phyloP scores from a whole-genome alignment of 2,329 filamentous ascomycete species.

The Paraphoma chrysanthemicola region DNA sequence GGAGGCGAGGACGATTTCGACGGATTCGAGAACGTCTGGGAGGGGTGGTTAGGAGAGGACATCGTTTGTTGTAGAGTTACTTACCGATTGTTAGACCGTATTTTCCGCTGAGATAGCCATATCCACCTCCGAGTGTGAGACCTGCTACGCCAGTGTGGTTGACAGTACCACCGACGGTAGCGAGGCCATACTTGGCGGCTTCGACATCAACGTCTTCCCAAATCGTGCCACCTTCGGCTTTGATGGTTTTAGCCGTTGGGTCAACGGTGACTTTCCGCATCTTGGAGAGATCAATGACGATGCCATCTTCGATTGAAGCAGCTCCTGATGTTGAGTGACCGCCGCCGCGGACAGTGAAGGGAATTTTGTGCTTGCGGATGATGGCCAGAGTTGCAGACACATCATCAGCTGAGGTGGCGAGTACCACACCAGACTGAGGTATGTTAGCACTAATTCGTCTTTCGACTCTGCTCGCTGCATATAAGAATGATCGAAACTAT shows the following conservation, averaged over 20 bases:
- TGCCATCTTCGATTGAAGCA: conserved; percentile 58
- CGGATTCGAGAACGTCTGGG: conserved; percentile 47
- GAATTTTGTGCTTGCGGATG: conserved; percentile 44
- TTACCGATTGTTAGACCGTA: conserved; percentile 63
- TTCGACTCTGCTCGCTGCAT: neutral
- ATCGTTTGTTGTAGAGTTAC: neutral
- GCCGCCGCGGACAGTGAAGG: conserved; percentile 62
- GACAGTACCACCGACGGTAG: conserved; percentile 68
- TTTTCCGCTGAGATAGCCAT: conserved; percentile 62
- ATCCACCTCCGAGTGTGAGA: conserved; percentile 62
- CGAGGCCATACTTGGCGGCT: conserved; percentile 59
- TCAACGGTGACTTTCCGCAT: conserved; percentile 62
- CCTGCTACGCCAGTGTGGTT: conserved; percentile 69
- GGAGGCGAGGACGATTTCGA: conserved; percentile 43
- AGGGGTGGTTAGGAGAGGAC: neutral
- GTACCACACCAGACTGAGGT: conserved; percentile 29
- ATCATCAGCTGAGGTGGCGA: conserved; percentile 24
- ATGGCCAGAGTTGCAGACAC: conserved; percentile 31
- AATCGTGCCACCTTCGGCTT: conserved; percentile 59
- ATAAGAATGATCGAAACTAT: no score
- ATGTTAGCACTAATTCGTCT: neutral
- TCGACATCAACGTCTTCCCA: conserved; percentile 64
- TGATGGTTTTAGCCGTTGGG: conserved; percentile 52
- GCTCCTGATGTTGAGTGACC: conserved; percentile 63
- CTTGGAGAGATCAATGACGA: conserved; percentile 62